Conservation (phyloP, 2,329 filamentous ascomycete genomes). For the Parasarocladium wereldwijsianum region DNA sequence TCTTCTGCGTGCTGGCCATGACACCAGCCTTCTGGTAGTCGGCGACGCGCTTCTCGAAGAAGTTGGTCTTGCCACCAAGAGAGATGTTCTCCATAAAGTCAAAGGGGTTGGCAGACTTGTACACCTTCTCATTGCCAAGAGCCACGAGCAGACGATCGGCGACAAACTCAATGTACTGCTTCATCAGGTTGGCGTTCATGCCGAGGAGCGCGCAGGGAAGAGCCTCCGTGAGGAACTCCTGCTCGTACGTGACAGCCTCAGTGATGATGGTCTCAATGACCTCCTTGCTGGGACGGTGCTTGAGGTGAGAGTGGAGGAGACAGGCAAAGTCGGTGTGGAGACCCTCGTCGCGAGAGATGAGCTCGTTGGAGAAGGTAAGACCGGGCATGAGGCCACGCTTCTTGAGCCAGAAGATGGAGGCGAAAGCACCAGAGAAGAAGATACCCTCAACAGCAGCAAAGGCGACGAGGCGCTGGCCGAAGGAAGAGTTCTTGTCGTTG, state of each 20-base stretch:
- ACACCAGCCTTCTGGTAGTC: slow-evolving; percentile 99
- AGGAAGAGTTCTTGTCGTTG: slow-evolving; percentile 80
- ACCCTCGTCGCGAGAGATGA: slow-evolving; percentile 98
- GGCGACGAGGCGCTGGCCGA: slow-evolving; percentile 87
- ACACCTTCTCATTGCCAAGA: slow-evolving; percentile 87
- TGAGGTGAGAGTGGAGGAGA: slow-evolving; percentile 92
- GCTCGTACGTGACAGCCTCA: slow-evolving; percentile 86
- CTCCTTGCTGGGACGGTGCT: slow-evolving; percentile 74
- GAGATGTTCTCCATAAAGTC: slow-evolving; percentile 99
- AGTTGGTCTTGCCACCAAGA: slow-evolving; percentile 98
- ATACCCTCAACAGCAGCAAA: slow-evolving; percentile 98
- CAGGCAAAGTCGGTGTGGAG: slow-evolving; percentile 99
- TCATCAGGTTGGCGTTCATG: slow-evolving; percentile 97
- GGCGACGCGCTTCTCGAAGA: slow-evolving; percentile 99
- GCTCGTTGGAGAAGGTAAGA: slow-evolving; percentile 97
- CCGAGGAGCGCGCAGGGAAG: slow-evolving; percentile 85
- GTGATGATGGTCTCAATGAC: slow-evolving; percentile 78
- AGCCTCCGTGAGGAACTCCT: slow-evolving; percentile 95
- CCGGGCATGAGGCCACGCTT: slow-evolving; percentile 99
- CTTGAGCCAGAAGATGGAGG: slow-evolving; percentile 99
- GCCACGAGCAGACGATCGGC: slow-evolving; percentile 87
- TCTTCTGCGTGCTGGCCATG: slow-evolving; percentile 83
- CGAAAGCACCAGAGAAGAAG: slow-evolving; percentile 98
- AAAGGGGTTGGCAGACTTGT: slow-evolving; percentile 89
- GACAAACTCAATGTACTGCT: slow-evolving; percentile 99